Evolutionary conservation across 2,329 filamentous ascomycete species (phyloP), one percentile per base, ranked within the genome.

Genomic region (Calycina marina): DNA sequence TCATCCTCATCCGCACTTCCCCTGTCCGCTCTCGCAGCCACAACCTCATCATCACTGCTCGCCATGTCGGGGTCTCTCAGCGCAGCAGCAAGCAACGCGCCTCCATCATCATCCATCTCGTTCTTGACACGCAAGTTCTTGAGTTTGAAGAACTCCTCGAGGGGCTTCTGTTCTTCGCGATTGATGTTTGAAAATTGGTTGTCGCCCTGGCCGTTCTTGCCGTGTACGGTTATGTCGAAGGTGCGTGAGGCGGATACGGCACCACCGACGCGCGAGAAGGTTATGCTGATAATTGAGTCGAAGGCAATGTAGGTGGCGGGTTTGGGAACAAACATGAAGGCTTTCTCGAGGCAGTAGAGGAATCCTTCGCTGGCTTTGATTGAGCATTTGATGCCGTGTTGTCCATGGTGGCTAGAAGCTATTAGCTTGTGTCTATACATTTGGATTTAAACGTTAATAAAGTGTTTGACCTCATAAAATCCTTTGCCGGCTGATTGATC

Each of bases 111-210:
- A 40, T 92, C 79, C 63, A 98, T 94, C 60, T 98, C 90, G 56
- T 98, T 98, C 75, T 94, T 96, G 36, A 92, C 86, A 34, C 88
- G 82, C 50, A 98, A 70, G 39, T 78, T 81, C 67, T 96, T 96
- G 46, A 84, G 72, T 59, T 92, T 90, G 71, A 98, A 94, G 63
- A 98, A 98, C 45, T 79, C 77, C 57, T 98, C 90, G n/a, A 98
- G 71, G 5, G 83, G 82, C 59, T 90, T 82, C 57, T 96, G 83
- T 55, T 98, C 90, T 62, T 98, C 90, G 47, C 88, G 80, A 56
- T 94, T 98, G 57, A 98, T 98, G 64, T 98, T 98, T 61, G 85
- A 93, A 63, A 98, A 98, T 51, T 94, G 86, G 47, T 86, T 84
- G 50, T 93, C 85, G 36, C 81, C 80, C 32, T 72, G 68, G n/a